Base-by-base conservation (phyloP, 805 yeast species). In the Yamadazyma olivae region DNA sequence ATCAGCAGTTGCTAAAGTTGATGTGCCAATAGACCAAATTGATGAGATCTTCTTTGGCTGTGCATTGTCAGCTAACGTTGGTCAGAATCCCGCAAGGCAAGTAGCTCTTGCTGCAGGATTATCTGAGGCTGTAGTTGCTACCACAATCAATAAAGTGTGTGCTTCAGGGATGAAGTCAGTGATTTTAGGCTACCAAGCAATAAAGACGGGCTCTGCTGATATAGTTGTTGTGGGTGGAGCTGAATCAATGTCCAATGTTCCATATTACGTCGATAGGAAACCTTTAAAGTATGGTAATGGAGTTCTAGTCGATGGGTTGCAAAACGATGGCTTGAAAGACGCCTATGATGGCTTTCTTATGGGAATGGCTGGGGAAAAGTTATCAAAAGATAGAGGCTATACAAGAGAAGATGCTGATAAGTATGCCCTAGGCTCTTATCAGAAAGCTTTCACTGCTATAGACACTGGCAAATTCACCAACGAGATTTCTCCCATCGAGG, bases 21-120 rank as follows among this genome's bases (percentile, higher is more conserved):
- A 26, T 14, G 7, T 26, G 8, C 95, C 95, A 38, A 76, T 79
- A 59, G 71, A 73, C 25, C 80, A 74, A 46, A 91, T 85, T 37
- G 95, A 89, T 45, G 97, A 90, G 63, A 80, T 90, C 57, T 74
- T 83, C 56, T 88, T 88, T 59, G 98, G 98, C 54, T 83, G 86
- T 54, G 98, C 88, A 33, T 63, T 87, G 54, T 84, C 83, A 54
- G 97, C 96, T 45, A 86, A 86, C 53, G 80, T 85, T 41, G 98
- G 98, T 44, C 98, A 91, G 68, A 87, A 89, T 40, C 98, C 98
- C 29, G 98, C 98, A 23, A 82, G 97, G 65, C 98, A 91, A 68
- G 97, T 90, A 38, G 96, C 95, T 10, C 54, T 91, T 48, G 81
- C 79, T 54, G 82, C 97, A 16, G 97, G 97, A n/a, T 73, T 91